Conservation (phyloP, 2,329 filamentous ascomycete species). For the Pyrenophora teres region DNA sequence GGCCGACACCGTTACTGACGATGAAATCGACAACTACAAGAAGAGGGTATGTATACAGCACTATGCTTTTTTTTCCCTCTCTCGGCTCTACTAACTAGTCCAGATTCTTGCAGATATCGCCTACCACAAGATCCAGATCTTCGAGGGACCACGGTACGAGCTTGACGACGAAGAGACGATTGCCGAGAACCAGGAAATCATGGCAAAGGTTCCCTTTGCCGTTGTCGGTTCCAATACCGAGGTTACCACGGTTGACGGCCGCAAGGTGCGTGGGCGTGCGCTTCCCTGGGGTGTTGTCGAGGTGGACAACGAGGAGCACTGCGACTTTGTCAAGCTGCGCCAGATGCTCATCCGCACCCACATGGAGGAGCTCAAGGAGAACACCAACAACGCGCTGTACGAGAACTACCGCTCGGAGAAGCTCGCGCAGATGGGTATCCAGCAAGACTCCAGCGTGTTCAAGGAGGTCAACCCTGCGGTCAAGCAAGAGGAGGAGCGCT, state of each 20-base stretch:
- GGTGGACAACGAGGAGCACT: constrained; percentile 99
- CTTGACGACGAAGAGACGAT: constrained; percentile 99
- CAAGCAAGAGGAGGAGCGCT: constrained; percentile 99
- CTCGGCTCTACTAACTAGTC: constrained; percentile 16
- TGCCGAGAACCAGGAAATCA: constrained; percentile 99
- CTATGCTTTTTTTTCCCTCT: background rate
- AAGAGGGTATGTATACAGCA: constrained; percentile 73
- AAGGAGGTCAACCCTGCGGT: constrained; percentile 99
- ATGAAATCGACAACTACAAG: constrained; percentile 95
- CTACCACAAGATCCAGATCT: constrained; percentile 97
- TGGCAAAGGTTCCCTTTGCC: constrained; percentile 99
- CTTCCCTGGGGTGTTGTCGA: constrained; percentile 99
- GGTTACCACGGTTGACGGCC: constrained; percentile 86
- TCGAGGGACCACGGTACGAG: constrained; percentile 97
- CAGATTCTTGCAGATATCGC: constrained; percentile 97
- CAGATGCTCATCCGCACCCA: constrained; percentile 99
- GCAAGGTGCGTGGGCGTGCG: constrained; percentile 91
- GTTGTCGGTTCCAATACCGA: constrained; percentile 97
- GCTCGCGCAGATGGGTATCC: constrained; percentile 97
- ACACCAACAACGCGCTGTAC: constrained; percentile 98
- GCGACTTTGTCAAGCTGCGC: constrained; percentile 98
- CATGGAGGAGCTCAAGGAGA: constrained; percentile 99
- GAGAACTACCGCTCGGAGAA: constrained; percentile 99
- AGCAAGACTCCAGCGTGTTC: constrained; percentile 98
- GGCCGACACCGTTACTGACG: constrained; percentile 95